Evolutionary conservation across 1,284 basidiomycete species (phyloP), one percentile per base, ranked within the genome.

Genomic region (Apiotrichum domesticum): DNA sequence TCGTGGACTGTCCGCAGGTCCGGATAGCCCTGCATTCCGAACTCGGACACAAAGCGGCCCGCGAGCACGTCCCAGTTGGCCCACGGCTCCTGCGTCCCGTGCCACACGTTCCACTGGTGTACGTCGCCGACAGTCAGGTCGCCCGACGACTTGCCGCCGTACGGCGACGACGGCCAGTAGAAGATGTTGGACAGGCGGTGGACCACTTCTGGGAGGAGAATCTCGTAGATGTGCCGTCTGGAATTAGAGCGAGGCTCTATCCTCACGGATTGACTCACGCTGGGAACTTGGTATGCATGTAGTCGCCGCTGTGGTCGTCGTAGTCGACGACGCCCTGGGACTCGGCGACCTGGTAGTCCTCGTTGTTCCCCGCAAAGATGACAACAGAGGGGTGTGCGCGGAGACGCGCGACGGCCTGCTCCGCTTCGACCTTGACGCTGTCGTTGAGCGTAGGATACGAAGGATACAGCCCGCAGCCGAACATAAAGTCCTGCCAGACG

Each of bases 41-140:
- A 74, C 55, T 74, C 73, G 47, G 88, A 90, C 33, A 93, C 87
- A 73, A 93, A 93, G 42, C 90, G 83, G 46, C 89, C 89, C 0
- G 87, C 80, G 13, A 94, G 82, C 51, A 83, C 84, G 67, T 91
- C 88, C 87, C 90, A 94, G 63, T 91, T 87, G 61, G 88, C 84
- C 88, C 90, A 95, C 1, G 88, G 85, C 67, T 92, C 87, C 71
- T 93, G 89, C 1, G 83, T 69, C 7, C 79, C 80, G 71, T 94
- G 90, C 91, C 91, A 94, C 4, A 94, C 90, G 69, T 92, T 90
- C 87, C 88, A 91, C 75, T 92, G 89, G 70, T 93, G 90, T 32
- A 90, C 76, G 75, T 94, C 91, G 11, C 92, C 91, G 42, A 87
- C 81, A 0, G 83, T 86, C 67, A 79, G 79, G 72, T 94, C 89